phyloP scores from a whole-genome alignment of 345 rosid genomes.

The Pistacia atlantica region DNA sequence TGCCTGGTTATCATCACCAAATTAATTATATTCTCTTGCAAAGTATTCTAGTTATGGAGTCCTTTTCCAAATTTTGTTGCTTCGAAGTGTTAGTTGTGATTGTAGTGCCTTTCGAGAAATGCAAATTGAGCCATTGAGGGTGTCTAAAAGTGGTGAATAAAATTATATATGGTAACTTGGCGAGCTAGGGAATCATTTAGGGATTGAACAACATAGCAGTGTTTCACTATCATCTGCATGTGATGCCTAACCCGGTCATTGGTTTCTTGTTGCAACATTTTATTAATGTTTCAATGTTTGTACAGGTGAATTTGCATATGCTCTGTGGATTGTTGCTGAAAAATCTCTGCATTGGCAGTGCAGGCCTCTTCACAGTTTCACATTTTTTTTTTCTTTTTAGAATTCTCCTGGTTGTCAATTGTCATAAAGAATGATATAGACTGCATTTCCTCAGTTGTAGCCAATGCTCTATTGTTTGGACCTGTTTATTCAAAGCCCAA shows the following conservation, averaged over 20 bases:
- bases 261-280: background rate
- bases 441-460: background rate
- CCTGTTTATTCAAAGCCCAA: background rate
- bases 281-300: background rate
- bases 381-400: background rate
- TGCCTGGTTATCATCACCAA: background rate
- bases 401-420: background rate
- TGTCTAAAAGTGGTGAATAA: background rate
- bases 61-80: background rate
- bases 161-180: background rate
- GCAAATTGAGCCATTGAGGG: too few species aligned
- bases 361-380: background rate
- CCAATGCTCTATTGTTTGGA: background rate
- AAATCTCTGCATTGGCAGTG: background rate
- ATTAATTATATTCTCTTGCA: background rate
- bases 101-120: too few species aligned
- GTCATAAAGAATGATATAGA: background rate
- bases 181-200: background rate
- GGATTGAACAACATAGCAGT: background rate
- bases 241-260: background rate
- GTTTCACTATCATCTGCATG: background rate
- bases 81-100: too few species aligned
- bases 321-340: background rate
- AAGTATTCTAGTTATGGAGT: background rate
- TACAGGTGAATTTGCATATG: conserved; percentile 13